Percentiles rank a stretch among this genome's conserved stretches.
These are phyloP conservation scores for Salix brachista DNA, from an alignment of 345 rosid species.

Conservation along the genomic window DNA sequence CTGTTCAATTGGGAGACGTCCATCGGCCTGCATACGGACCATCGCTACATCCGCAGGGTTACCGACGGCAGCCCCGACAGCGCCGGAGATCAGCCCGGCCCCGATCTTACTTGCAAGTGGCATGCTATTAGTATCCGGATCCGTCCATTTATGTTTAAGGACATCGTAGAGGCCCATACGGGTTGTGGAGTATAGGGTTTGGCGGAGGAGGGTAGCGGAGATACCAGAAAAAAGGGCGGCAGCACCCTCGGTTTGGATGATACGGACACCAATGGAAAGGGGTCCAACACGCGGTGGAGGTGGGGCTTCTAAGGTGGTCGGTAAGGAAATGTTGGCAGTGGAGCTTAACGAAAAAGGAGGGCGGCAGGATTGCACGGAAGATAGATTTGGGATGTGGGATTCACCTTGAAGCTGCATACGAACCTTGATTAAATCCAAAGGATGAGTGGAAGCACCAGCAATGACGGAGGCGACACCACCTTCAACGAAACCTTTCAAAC, in stretches of 20 bases:
- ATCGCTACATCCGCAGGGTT: slow-evolving; percentile 2
- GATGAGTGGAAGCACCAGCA: slow-evolving; percentile 11
- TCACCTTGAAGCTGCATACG: slow-evolving; percentile 10
- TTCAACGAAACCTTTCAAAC: slow-evolving; percentile 10
- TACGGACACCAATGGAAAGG: not conserved
- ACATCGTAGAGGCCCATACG: slow-evolving; percentile 3
- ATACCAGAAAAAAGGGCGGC: not conserved
- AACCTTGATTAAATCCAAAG: slow-evolving; percentile 11
- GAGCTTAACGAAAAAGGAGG: not conserved
- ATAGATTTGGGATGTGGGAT: not conserved
- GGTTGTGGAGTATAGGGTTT: slow-evolving; percentile 2
- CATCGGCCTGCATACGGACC: slow-evolving; percentile 10
- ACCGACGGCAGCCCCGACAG: not conserved
- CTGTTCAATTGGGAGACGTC: not conserved
- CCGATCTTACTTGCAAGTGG: not conserved
- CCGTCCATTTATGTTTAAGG: not conserved
- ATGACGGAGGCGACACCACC: slow-evolving; percentile 10
- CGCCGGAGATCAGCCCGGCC: slow-evolving; percentile 1
- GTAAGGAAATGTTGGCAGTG: not conserved
- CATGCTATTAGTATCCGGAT: not conserved
- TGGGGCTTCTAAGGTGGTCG: not conserved
- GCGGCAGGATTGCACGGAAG: not conserved
- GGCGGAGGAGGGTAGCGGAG: slow-evolving; percentile 6
- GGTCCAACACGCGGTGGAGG: not conserved
- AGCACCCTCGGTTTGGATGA: not conserved